Base-by-base conservation (phyloP, 2,329 filamentous ascomycete genomes). In the Periconia macrospinosa region DNA sequence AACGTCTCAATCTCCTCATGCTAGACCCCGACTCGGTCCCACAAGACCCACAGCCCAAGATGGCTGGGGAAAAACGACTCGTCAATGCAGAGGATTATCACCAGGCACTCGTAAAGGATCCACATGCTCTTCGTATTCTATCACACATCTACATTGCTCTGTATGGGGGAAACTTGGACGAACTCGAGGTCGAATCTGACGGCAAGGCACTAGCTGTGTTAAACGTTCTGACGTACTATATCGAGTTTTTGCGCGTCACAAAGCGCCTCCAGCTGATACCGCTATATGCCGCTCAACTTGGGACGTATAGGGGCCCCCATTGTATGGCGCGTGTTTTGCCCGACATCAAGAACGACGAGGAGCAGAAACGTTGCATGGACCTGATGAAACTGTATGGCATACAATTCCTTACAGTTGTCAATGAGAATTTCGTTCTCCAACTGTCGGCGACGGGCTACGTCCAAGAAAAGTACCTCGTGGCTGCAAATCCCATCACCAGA, bases 251-350 rank as follows among this genome's bases (percentile, higher is more conserved):
- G 37, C 86, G 90, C 42, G 81, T 88, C 45, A 84, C 85, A 15
- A 85, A 86, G 33, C 84, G 94, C 50, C 85, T 89, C 54, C 87
- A 93, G 57, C 77, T 94, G 41, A 89, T 96, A 51, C 92, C 94
- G 0, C 78, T 96, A 1, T 99, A 99, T 72, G 92, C 90, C 57
- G 91, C 91, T 9, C 87, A 91, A 63, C 79, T 99, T 13, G 81
- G 84, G 10, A 76, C 80, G 7, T 78, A 84, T 13, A 82, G 88
- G 57, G 82, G 83, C 56, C 86, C 91, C 61, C 83, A 86, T 50
- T 87, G 88, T 15, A 81, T 99, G 46, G 90, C 88, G 53, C 83
- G 85, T 49, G 89, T 95, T 52, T 77, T 97, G 51, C 87, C 92
- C 47, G 84, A 90, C 44, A 82, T 97, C 50, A 81, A 83, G 27